phyloP scores from a whole-genome alignment of 345 rosid species.

The Laguncularia racemosa region DNA sequence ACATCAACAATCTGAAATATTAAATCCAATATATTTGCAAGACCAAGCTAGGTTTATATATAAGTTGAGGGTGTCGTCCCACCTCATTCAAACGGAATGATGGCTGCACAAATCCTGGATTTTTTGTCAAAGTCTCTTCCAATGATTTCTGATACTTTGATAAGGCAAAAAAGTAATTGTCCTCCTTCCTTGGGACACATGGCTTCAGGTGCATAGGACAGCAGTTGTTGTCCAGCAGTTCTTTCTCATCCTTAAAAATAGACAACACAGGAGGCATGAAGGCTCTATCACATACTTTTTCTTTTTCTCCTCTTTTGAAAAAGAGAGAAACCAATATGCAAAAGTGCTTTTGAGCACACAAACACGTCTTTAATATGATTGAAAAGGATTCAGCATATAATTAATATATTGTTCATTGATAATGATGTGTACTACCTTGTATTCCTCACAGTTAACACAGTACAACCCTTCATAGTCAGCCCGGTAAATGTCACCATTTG shows the following conservation, averaged over 20 bases:
- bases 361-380: not conserved
- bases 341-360: not conserved
- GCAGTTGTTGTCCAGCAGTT: slow-evolving; percentile 56
- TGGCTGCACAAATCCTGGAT: slow-evolving; percentile 88
- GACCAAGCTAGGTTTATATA: not conserved
- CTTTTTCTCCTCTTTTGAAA: too few relatives aligned
- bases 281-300: not conserved
- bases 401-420: not conserved
- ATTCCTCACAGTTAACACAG: slow-evolving; percentile 95
- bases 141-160: slow-evolving; percentile 78
- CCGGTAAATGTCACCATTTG: slow-evolving; percentile 78
- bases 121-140: slow-evolving; percentile 55
- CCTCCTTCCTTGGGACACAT: slow-evolving; percentile 77
- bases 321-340: not conserved
- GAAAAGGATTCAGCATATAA: not conserved
- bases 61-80: slow-evolving; percentile 6
- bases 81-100: slow-evolving; percentile 84
- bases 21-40: not conserved
- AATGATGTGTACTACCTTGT: slow-evolving; percentile 45
- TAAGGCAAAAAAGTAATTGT: slow-evolving; percentile 84
- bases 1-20: not conserved
- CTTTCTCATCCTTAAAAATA: slow-evolving; percentile 82
- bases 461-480: slow-evolving; percentile 92
- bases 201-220: slow-evolving; percentile 86
- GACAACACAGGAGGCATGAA: slow-evolving; percentile 2